A percentile compares a stretch with the other conserved stretches of the same genome.
These are phyloP conservation scores for Thymus mandschuricus DNA, from an alignment of 257 asterid genomes.

Conservation along the genomic window DNA sequence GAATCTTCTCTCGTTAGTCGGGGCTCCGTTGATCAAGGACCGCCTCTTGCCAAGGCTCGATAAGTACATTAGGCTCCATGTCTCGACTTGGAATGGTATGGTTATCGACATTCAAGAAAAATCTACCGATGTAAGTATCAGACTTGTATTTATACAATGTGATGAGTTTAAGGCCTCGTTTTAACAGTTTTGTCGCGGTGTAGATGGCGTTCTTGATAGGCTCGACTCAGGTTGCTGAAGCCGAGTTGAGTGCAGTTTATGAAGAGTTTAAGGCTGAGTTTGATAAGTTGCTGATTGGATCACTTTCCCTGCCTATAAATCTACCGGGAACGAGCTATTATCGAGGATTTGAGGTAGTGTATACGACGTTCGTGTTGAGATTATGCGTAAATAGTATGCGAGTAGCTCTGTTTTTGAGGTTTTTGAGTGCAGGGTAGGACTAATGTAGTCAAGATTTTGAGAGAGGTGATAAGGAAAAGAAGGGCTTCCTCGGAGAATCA, in stretches of 20 bases:
- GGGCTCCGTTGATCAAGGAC: constrained; percentile 52
- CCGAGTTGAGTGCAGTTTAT: constrained; percentile 42
- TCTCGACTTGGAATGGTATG: constrained; percentile 55
- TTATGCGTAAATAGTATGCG: background rate
- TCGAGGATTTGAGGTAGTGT: constrained; percentile 50
- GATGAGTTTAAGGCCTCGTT: background rate
- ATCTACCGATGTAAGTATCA: constrained; percentile 55
- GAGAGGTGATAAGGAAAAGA: constrained; percentile 55
- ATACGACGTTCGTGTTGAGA: background rate
- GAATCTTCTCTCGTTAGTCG: constrained; percentile 68
- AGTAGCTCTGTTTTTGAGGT: background rate
- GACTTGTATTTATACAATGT: background rate
- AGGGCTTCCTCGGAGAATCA: constrained; percentile 43
- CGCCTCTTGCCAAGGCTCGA: constrained; percentile 54
- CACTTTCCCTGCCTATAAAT: constrained; percentile 72
- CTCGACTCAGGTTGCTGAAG: constrained; percentile 52
- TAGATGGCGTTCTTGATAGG: constrained; percentile 63
- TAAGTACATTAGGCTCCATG: constrained; percentile 54
- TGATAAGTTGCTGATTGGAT: constrained; percentile 52
- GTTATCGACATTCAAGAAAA: constrained; percentile 68
- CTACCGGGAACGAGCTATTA: constrained; percentile 63
- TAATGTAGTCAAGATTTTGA: constrained; percentile 50
- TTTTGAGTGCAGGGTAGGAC: constrained; percentile 65
- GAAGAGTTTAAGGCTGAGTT: constrained; percentile 49
- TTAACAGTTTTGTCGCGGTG: background rate